Conservation (phyloP, 495 filamentous ascomycete species). For the Trichocladium uniseriatum region DNA sequence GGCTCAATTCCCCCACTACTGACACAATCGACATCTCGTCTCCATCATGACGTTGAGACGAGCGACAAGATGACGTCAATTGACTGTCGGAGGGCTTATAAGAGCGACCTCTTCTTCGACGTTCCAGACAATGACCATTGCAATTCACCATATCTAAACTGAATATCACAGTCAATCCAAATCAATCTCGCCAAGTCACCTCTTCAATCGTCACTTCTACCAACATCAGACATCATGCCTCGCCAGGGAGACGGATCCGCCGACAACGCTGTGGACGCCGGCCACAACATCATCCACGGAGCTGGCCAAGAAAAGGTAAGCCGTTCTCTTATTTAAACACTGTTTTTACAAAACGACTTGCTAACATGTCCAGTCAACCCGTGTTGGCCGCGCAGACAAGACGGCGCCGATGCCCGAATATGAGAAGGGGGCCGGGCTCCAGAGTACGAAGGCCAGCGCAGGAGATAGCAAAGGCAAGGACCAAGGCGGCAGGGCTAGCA, state of each 20-base stretch:
- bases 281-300: conserved; percentile 35
- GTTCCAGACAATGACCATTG: too few relatives aligned
- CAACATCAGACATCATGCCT: conserved; percentile 25
- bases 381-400: conserved; percentile 31
- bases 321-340: not conserved
- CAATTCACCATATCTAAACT: too few relatives aligned
- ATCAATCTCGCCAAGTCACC: too few relatives aligned
- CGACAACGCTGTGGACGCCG: conserved; percentile 29
- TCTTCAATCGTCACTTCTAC: too few relatives aligned
- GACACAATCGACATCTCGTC: too few relatives aligned
- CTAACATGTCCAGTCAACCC: conserved; percentile 10
- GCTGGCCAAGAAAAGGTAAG: conserved; percentile 20
- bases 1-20: too few relatives aligned
- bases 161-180: too few relatives aligned
- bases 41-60: not conserved
- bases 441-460: conserved; percentile 22
- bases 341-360: too few relatives aligned
- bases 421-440: conserved; percentile 27
- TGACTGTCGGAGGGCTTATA: not conserved
- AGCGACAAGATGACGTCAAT: not conserved
- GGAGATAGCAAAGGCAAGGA: conserved; percentile 25
- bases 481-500: conserved; percentile 12
- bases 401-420: conserved; percentile 30
- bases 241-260: conserved; percentile 29
- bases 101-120: not conserved